These are phyloP conservation scores for Shiraia sp. DNA, from an alignment of 2,329 filamentous ascomycete species.

Conservation along the genomic window DNA sequence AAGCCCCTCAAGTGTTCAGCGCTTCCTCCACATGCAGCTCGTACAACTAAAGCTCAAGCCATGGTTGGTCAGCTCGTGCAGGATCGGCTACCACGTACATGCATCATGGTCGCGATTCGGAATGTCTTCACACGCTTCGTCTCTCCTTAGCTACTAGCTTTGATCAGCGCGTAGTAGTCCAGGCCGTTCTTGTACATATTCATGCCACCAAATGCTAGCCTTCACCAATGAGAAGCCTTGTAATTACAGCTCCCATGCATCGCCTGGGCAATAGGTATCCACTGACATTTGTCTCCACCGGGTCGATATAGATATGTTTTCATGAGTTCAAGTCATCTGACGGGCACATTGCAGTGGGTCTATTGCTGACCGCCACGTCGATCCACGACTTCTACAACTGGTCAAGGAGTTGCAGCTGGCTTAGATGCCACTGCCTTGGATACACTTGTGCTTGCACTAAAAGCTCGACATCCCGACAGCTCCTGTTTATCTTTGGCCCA, in stretches of 20 bases:
- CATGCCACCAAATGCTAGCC: constrained; percentile 15
- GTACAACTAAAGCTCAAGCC: too few relatives aligned
- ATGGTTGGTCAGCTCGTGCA: too few relatives aligned
- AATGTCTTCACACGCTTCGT: constrained; percentile 8
- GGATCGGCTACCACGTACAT: too few relatives aligned
- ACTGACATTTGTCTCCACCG: constrained; percentile 5
- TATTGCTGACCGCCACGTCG: constrained; percentile 18
- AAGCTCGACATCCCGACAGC: constrained; percentile 8
- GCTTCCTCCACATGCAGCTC: too few relatives aligned
- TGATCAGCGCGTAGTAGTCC: constrained; percentile 14
- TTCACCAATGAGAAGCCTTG: constrained; percentile 17
- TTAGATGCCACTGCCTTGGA: too few relatives aligned
- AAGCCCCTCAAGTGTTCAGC: too few relatives aligned
- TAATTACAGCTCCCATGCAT: constrained; percentile 9
- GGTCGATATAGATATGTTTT: too few relatives aligned
- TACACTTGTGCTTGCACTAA: constrained; percentile 9
- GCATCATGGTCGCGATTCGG: too few relatives aligned
- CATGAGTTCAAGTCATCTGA: not conserved
- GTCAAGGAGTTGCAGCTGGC: too few relatives aligned
- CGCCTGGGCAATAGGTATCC: constrained; percentile 8
- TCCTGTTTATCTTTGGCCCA: too few relatives aligned
- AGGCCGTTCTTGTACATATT: constrained; percentile 5
- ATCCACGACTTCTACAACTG: constrained; percentile 14
- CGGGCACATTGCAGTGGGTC: not conserved
- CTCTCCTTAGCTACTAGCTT: constrained; percentile 6